Percentiles rank a stretch among this genome's conserved stretches.
Conservation (phyloP, 2,329 filamentous ascomycete genomes). For the Xylaria multiplex region DNA sequence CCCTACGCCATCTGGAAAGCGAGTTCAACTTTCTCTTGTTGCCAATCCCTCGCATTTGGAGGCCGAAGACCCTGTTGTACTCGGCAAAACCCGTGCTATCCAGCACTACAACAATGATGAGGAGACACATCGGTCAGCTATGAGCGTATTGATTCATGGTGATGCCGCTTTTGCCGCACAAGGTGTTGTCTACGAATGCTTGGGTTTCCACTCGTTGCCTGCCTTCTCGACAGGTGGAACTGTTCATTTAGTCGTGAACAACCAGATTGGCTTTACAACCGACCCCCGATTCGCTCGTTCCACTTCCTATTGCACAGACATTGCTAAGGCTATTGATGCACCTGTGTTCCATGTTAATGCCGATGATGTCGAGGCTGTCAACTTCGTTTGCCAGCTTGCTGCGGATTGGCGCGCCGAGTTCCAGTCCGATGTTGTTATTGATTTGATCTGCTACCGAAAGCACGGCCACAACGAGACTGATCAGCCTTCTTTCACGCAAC, state of each 20-base stretch:
- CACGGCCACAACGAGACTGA: constrained; percentile 99
- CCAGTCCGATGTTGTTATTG: constrained; percentile 97
- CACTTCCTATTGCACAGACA: constrained; percentile 98
- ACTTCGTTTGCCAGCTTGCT: constrained; percentile 96
- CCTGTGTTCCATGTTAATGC: constrained; percentile 99
- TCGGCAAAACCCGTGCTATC: constrained; percentile 97
- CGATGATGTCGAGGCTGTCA: constrained; percentile 97
- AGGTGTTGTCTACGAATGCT: constrained; percentile 97
- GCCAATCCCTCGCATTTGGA: constrained; percentile 98
- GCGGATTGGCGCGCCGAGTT: constrained; percentile 99
- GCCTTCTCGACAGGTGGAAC: constrained; percentile 98
- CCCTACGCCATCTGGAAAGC: constrained; percentile 96
- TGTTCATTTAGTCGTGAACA: constrained; percentile 97
- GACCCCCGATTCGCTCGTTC: constrained; percentile 97
- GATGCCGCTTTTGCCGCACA: constrained; percentile 97
- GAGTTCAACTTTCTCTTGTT: constrained; percentile 97
- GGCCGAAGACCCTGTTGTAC: constrained; percentile 96
- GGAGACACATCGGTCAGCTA: constrained; percentile 85
- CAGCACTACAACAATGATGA: constrained; percentile 99
- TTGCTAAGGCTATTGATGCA: constrained; percentile 98
- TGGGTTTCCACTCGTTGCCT: constrained; percentile 95
- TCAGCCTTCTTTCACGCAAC: constrained; percentile 99
- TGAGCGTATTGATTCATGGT: constrained; percentile 96
- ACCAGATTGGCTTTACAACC: constrained; percentile 99
- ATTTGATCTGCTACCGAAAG: constrained; percentile 99